Percentiles rank a stretch among this genome's conserved stretches.
These are phyloP conservation scores for Aspergillus coremiiformis DNA, from an alignment of 495 filamentous ascomycete species.

Conservation along the genomic window DNA sequence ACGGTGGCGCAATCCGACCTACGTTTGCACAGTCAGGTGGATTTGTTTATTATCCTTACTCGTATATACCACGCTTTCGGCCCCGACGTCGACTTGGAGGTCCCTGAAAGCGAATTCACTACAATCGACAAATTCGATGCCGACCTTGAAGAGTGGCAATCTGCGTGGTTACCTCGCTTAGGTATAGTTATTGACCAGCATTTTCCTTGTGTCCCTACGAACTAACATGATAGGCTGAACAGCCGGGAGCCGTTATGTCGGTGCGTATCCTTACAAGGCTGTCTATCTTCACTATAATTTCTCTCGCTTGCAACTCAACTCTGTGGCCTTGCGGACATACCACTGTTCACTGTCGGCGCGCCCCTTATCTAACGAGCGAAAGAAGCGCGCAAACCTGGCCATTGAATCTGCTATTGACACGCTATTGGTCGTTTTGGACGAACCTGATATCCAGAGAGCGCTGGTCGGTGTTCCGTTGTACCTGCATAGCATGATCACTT, in stretches of 20 bases:
- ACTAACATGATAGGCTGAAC: not conserved
- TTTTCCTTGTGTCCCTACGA: not conserved
- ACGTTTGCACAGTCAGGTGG: conserved; percentile 50
- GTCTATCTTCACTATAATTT: conserved; percentile 48
- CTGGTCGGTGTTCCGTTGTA: conserved; percentile 48
- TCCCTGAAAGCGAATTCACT: conserved; percentile 40
- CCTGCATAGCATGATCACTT: conserved; percentile 51
- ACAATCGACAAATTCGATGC: conserved; percentile 38
- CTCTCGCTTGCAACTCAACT: conserved; percentile 51
- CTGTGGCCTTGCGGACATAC: conserved; percentile 49
- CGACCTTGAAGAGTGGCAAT: conserved; percentile 40
- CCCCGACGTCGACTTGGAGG: conserved; percentile 48
- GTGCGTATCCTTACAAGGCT: conserved; percentile 46
- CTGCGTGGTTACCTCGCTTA: conserved; percentile 43
- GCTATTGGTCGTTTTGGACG: conserved; percentile 41
- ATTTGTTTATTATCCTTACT: conserved; percentile 51
- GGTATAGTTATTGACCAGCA: conserved; percentile 26
- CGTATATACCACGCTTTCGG: conserved; percentile 51
- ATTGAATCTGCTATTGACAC: conserved; percentile 48
- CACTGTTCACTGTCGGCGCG: conserved; percentile 42
- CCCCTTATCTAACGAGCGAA: conserved; percentile 43
- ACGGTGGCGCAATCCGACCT: conserved; percentile 43
- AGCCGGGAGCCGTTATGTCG: conserved; percentile 46
- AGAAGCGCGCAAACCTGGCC: conserved; percentile 46
- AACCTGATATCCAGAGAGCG: conserved; percentile 43